Percentiles rank a stretch among this genome's conserved stretches.
These are phyloP conservation scores for Juglanconis oblonga DNA, from an alignment of 2,329 filamentous ascomycete species.

Conservation along the genomic window DNA sequence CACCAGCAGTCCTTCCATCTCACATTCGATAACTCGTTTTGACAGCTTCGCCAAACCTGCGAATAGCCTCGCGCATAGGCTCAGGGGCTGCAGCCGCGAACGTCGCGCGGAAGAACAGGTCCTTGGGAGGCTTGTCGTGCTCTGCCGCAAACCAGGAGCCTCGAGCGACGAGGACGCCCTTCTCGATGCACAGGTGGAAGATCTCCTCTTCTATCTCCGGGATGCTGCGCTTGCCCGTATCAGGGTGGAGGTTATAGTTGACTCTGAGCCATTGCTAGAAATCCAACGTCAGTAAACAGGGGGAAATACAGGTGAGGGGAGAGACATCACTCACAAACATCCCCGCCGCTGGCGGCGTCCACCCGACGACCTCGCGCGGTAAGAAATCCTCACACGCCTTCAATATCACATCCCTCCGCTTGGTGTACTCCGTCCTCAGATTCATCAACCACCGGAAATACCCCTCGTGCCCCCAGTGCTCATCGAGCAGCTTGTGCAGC, in stretches of 20 bases:
- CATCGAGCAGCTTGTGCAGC: conserved; percentile 85
- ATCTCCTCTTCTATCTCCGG: conserved; percentile 80
- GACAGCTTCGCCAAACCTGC: conserved; percentile 73
- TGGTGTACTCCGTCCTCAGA: conserved; percentile 77
- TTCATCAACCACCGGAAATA: conserved; percentile 89
- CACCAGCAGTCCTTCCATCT: background rate
- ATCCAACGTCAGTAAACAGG: background rate
- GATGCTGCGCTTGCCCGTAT: conserved; percentile 49
- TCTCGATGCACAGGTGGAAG: conserved; percentile 71
- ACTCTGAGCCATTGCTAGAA: conserved; percentile 69
- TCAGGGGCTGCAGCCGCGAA: conserved; percentile 76
- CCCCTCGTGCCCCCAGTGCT: conserved; percentile 88
- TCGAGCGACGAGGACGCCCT: conserved; percentile 75
- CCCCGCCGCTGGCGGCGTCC: conserved; percentile 77
- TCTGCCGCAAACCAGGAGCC: conserved; percentile 92
- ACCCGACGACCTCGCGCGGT: conserved; percentile 71
- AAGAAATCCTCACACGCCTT: conserved; percentile 76
- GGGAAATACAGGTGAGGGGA: too few species aligned
- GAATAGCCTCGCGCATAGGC: conserved; percentile 69
- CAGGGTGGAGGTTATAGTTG: conserved; percentile 64
- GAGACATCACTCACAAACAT: conserved; percentile 76
- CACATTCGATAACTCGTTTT: conserved; percentile 49
- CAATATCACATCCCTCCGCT: conserved; percentile 72
- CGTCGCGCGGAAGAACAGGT: conserved; percentile 85
- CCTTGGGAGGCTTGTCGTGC: conserved; percentile 53